phyloP scores from a whole-genome alignment of 164 flowering plant species.

The Vitis riparia region DNA sequence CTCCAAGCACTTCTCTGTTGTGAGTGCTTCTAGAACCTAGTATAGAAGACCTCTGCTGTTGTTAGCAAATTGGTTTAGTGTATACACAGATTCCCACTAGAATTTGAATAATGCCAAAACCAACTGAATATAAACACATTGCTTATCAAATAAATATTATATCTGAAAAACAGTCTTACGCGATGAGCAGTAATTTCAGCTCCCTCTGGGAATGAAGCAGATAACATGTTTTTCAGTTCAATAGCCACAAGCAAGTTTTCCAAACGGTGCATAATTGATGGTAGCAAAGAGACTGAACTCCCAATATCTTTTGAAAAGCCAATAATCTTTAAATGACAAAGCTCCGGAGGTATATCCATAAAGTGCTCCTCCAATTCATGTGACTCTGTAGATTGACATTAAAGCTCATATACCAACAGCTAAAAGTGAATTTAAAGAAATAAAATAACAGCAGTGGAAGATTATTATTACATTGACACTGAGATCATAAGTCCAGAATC shows the following conservation, averaged over 20 bases:
- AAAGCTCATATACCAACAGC: neutral
- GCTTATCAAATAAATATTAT: neutral
- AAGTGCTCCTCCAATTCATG: conserved; percentile 72
- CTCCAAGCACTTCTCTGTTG: conserved; percentile 89
- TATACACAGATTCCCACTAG: neutral
- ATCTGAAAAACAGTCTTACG: conserved; percentile 39
- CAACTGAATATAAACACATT: neutral
- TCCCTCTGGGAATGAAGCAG: conserved; percentile 78
- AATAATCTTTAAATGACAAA: conserved; percentile 76
- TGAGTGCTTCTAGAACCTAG: conserved; percentile 93
- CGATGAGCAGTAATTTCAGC: conserved; percentile 56
- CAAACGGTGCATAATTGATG: conserved; percentile 90
- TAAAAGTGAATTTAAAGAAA: neutral
- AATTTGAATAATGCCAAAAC: neutral
- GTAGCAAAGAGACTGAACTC: conserved; percentile 84
- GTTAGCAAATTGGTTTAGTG: neutral
- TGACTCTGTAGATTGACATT: conserved; percentile 38
- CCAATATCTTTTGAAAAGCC: conserved; percentile 94
- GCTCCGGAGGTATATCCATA: conserved; percentile 83
- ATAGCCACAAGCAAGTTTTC: conserved; percentile 92
- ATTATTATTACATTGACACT: neutral
- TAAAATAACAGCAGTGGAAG: neutral
- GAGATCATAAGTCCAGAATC: neutral
- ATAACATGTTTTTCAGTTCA: conserved; percentile 65
- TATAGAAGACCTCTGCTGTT: conserved; percentile 2